Base-by-base conservation (phyloP, 2,329 filamentous ascomycete species). In the Tolypocladium nubicola region DNA sequence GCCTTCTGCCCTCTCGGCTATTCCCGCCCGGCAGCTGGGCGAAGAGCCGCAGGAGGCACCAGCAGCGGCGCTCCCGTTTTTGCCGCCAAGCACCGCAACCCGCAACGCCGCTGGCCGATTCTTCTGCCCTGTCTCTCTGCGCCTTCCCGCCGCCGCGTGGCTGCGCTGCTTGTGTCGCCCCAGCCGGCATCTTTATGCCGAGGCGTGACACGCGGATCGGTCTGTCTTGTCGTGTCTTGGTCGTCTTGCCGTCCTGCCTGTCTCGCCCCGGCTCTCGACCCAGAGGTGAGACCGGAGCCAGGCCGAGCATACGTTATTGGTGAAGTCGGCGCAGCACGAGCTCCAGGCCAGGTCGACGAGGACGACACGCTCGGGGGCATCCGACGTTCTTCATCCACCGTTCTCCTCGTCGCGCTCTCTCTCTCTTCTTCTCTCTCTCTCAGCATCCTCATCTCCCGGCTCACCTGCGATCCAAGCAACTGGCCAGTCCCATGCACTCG, bases 141-240 rank as follows among this genome's bases (percentile, higher is more conserved):
- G 57, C 59, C 60, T 60, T 61, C 57, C 59, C 59, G 59, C 41
- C 40, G 50, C 53, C 45, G 56, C 50, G 45, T 50, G 47, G 47
- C 47, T 50, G 47, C 47, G 41, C 56, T 59, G 56, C 54, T 58
- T 60, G 62, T 63, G 61, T 49, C 56, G 54, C 62, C 56, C 58
- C 50, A 61, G 59, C 58, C 62, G 62, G 62, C 62, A 63, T 60
- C 56, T 62, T 60, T 56, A 39, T 63, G 62, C 62, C 61, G 62
- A 56, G 26, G 38, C 13, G 58, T 56, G 50, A 56, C 45, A 49
- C 56, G 54, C 57, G 52, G 26, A 11, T 19, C 38, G 23, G 43
- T 23, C 49, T 55, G 41, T 38, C 52, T 47, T 58, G 56, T 53
- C 53, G 53, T 39, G 35, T 53, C 52, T 23, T 40, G 35, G 37